Base-by-base conservation (phyloP, 2,329 filamentous ascomycete species). In the Monilinia laxa region DNA sequence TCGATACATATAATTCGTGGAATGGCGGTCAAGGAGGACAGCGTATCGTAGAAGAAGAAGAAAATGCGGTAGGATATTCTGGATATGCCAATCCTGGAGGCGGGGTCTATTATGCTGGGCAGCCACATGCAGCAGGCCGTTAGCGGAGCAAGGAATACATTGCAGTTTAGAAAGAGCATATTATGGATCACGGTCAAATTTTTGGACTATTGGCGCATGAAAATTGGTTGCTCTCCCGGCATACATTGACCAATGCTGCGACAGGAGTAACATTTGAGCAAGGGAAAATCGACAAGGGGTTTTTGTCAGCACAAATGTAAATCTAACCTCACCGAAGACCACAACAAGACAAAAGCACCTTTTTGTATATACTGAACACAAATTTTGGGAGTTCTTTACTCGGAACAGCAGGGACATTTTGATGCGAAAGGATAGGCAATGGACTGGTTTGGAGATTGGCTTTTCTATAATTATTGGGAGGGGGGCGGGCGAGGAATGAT, bases 1-100 rank as follows among this genome's bases (percentile, higher is more conserved):
- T 69, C 40, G 74, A 75, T 31, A 68, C 68, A 9, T 75, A 74
- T 68, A 66, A 66, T n/a, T 55, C 65, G 10, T 76, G 73, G 72
- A 73, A 67, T 64, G 67, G 62, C 20, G 56, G 65, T 9, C 70
- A 72, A 38, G 69, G 66, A 52, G 67, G 63, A 59, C 70, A 67
- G 52, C 68, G 68, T 23, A 70, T 70, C 58, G 66, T 70, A 25
- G 62, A 68, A 28, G 68, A 71, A 58, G 63, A 70, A 57, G 66
- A 68, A 58, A 70, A 70, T 65, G 60, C 67, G 2, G 64, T 68
- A 47, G 35, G 69, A 62, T 63, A 67, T 18, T 72, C 72, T 68
- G 68, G 67, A 31, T 75, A 76, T 69, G 69, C 68, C 38, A 71
- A 72, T 65, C 68, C 70, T 28, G 62, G 68, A 31, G 65, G 64